These are phyloP conservation scores for Naganishia randhawae DNA, from an alignment of 768 basidiomycete genomes.

Conservation along the genomic window DNA sequence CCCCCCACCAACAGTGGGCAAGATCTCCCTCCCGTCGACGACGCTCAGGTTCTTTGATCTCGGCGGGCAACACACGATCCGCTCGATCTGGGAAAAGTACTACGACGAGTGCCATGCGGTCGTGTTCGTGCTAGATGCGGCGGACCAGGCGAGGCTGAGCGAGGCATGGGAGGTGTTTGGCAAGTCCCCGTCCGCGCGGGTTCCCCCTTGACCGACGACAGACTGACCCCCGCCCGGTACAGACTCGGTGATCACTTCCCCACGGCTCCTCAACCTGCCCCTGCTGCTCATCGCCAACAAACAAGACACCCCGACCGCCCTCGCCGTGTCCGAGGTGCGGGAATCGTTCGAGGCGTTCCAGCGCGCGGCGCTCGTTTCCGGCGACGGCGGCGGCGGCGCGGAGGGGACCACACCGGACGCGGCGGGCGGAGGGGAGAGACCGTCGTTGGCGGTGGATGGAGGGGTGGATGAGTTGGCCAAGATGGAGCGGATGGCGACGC, in stretches of 20 bases:
- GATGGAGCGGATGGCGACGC: conserved; percentile 60
- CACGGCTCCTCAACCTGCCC: conserved; percentile 83
- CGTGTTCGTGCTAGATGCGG: conserved; percentile 89
- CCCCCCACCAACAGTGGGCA: conserved; percentile 65
- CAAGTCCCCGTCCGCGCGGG: conserved; percentile 52
- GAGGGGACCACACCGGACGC: conserved; percentile 49
- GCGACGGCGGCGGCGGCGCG: conserved; percentile 57
- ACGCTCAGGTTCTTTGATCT: conserved; percentile 96
- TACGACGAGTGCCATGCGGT: conserved; percentile 97
- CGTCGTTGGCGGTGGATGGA: conserved; percentile 12
- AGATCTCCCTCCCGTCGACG: conserved; percentile 85
- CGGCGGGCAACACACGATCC: conserved; percentile 88
- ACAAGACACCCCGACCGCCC: conserved; percentile 74
- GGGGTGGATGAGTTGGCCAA: conserved; percentile 37
- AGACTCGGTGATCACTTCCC: conserved; percentile 81
- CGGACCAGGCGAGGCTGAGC: conserved; percentile 75
- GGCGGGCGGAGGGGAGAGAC: conserved; percentile 55
- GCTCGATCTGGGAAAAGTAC: conserved; percentile 87
- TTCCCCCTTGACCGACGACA: not conserved
- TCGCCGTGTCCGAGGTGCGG: conserved; percentile 85
- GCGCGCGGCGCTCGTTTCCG: conserved; percentile 54
- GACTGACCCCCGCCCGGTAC: conserved; percentile 36
- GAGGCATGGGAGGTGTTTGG: conserved; percentile 99
- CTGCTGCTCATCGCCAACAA: conserved; percentile 92
- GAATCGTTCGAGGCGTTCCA: conserved; percentile 57